Percentiles rank a stretch among this genome's conserved stretches.
phyloP scores from a whole-genome alignment of 2,329 filamentous ascomycete species.

The Bisporella sp. region DNA sequence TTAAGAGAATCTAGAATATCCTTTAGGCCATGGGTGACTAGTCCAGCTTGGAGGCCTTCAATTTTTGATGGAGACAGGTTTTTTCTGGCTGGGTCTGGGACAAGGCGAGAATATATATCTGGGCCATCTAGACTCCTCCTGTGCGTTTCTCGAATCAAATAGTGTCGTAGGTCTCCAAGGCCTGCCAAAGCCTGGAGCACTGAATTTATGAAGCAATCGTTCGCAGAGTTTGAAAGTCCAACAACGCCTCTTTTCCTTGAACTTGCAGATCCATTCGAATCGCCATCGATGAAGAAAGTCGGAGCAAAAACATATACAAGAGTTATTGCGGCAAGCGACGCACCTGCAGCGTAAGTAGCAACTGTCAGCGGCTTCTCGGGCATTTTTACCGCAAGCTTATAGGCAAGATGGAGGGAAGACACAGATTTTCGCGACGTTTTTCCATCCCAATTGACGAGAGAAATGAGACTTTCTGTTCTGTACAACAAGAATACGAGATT shows the following conservation, averaged over 20 bases:
- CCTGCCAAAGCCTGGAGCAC: constrained; percentile 90
- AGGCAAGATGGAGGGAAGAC: too few relatives aligned
- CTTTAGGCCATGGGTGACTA: constrained; percentile 83
- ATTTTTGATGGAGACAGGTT: constrained; percentile 52
- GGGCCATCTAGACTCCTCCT: constrained; percentile 72
- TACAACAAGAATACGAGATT: not conserved
- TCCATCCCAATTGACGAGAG: not conserved
- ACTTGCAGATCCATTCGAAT: constrained; percentile 48
- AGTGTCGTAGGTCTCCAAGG: constrained; percentile 79
- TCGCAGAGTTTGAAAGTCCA: constrained; percentile 82
- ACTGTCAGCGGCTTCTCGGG: constrained; percentile 77
- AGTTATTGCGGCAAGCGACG: constrained; percentile 88
- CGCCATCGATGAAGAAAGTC: constrained; percentile 90
- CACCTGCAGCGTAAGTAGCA: constrained; percentile 89
- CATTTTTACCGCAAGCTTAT: constrained; percentile 40
- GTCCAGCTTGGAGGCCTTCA: constrained; percentile 66
- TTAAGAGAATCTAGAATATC: constrained; percentile 89
- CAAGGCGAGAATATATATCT: constrained; percentile 64
- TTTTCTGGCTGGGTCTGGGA: constrained; percentile 38
- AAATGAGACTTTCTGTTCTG: not conserved
- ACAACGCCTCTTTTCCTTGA: constrained; percentile 78
- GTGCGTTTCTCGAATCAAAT: constrained; percentile 87
- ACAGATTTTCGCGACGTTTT: too few relatives aligned
- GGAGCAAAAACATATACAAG: constrained; percentile 96
- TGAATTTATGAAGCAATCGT: constrained; percentile 96